A percentile compares a stretch with the other conserved stretches of the same genome.
phyloP scores from a whole-genome alignment of 2,329 filamentous ascomycete genomes.

The Aspergillus latus region DNA sequence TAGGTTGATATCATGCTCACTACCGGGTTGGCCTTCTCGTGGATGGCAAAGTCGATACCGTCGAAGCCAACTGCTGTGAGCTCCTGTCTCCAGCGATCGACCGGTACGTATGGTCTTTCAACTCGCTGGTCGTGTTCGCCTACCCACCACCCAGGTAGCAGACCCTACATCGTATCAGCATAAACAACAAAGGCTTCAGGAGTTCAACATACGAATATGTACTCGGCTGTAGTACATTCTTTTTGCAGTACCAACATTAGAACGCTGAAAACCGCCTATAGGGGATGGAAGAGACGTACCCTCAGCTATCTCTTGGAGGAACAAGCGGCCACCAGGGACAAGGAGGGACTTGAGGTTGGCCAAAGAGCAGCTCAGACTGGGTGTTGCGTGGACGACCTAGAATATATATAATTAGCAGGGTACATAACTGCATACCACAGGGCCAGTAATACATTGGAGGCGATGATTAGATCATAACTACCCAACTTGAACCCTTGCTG shows the following conservation, averaged over 20 bases:
- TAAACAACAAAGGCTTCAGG: background rate
- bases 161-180: background rate
- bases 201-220: background rate
- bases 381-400: constrained; percentile 35
- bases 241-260: background rate
- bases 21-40: background rate
- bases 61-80: constrained; percentile 5
- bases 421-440: no score
- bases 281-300: background rate
- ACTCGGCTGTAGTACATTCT: background rate
- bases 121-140: constrained; percentile 2
- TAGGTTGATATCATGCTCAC: background rate
- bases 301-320: constrained; percentile 8
- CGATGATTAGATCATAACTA: constrained; percentile 37
- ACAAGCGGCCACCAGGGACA: background rate
- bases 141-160: constrained; percentile 14
- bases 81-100: constrained; percentile 3
- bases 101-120: constrained; percentile 1
- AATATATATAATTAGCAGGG: background rate
- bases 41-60: constrained; percentile 1
- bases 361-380: constrained; percentile 5
- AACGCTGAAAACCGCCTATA: background rate
- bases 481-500: constrained; percentile 30
- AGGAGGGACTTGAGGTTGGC: constrained; percentile 3
- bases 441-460: background rate